Evolutionary conservation across 75 land plant genomes (phyloP), one percentile per base, ranked within the genome.

Genomic region (Cupressus sempervirens): DNA sequence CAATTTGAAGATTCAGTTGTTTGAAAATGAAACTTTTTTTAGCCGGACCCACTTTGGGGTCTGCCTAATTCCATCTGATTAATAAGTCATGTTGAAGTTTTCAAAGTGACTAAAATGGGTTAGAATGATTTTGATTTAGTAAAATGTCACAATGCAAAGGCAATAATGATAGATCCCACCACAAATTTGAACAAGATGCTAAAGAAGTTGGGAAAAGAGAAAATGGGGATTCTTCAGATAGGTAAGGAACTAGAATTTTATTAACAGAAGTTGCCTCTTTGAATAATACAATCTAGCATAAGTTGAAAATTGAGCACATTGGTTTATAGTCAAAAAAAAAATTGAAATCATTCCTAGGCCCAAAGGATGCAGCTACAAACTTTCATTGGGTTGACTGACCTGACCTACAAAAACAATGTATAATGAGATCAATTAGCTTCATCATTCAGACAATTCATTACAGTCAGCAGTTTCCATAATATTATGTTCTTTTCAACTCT

Each of bases 401-500:
- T 79, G 81, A 79, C 50, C 6, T 76, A 23, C 79, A 76, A 79
- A 35, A 79, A 79, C 48, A 43, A 50, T 79, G 13, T 14, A 40
- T 14, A 43, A 50, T 36, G 81, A 79, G 48, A 79, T 79, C 81
- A 79, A 50, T 43, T n/a, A 48, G 81, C 81, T 41, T 45, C 81
- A 43, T 76, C 81, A 26, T 79, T 41, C 81, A 79, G 81, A 38
- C 81, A 79, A 79, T 41, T 43, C 50, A 43, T 79, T 79, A 50
- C 81, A 79, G 81, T 79, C 81, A 79, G 81, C 26, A 79, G 81
- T 79, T 79, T 79, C 81, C 81, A n/a, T 79, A 48, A 79, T 79
- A 41, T 46, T 79, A 41, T 41, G 81, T 79, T 79, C 81, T 43
- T 79, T 79, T 79, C 81, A 79, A 50, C 81, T 79, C 46, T 79